Base-by-base conservation (phyloP, 805 yeast genomes). In the Myxozyma udenii region DNA sequence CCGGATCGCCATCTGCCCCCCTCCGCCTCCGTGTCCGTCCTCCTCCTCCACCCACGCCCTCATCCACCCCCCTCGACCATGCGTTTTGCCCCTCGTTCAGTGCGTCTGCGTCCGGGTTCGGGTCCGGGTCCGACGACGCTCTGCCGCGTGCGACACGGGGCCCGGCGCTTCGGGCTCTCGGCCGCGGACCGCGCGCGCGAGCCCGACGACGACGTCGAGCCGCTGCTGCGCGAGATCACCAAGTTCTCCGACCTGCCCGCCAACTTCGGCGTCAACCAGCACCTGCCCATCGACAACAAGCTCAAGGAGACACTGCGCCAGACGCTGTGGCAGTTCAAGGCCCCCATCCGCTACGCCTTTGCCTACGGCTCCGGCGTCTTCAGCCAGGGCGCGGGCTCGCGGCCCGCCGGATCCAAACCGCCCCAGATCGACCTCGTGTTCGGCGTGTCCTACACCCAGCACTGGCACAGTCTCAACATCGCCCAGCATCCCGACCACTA, bases 291-390 rank as follows among this genome's bases (percentile, higher is more conserved):
- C 3, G 78, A 76, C 44, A 64, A 69, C 14, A 71, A 72, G 18
- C 61, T 75, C 56, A 73, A 78, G 33, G 66, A 66, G 7, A 72
- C 76, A 6, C 69, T 87, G 25, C 66, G 74, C 16, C 66, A 73
- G 2, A 74, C 85, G 2, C 62, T 84, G 35, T 68, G 78, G 68
- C 71, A 74, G 41, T 87, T 87, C 67, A 71, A 79, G 38, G 84
- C 91, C 0, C 90, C 93, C 0, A 78, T 88, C 12, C 72, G 80
- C 48, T 85, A 79, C 62, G 83, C 96, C 0, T 86, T 91, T 69
- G 98, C 97, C 0, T 91, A 91, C 68, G 98, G 98, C 1, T 85
- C 95, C 5, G 96, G 96, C 3, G 96, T 93, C 1, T 86, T 93
- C 62, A 76, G 80, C 33, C 98, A 91, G 66, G 83, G 81, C 3